Evolutionary conservation across 306 rosid species (phyloP).

Genomic region (Castanospermum australe): DNA sequence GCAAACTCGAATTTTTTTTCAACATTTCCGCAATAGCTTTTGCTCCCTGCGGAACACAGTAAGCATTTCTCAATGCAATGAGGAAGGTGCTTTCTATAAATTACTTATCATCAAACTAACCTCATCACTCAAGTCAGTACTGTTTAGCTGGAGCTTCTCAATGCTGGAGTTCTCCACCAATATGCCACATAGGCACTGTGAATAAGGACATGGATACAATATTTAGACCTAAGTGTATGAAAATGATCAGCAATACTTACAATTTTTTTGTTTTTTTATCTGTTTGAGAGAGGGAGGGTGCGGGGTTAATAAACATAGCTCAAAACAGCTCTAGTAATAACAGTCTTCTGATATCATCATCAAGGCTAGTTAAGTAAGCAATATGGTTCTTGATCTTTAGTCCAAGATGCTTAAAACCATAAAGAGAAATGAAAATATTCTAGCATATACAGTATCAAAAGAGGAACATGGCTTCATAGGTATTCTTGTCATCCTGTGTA

Average conservation of each 20-base stretch:
- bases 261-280: background rate
- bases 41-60: constrained; percentile 69
- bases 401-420: constrained; percentile 9
- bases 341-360: background rate
- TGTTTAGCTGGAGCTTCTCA: constrained; percentile 86
- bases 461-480: background rate
- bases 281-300: constrained; percentile 6
- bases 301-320: background rate
- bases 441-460: constrained; percentile 14
- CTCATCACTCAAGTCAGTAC: constrained; percentile 95
- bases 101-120: constrained; percentile 48
- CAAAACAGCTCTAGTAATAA: constrained; percentile 12
- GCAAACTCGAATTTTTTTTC: constrained; percentile 81
- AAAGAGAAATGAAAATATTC: constrained; percentile 12
- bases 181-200: constrained; percentile 77
- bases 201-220: constrained; percentile 35
- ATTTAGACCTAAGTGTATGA: constrained; percentile 15
- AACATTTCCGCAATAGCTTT: constrained; percentile 86
- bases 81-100: constrained; percentile 3
- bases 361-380: constrained; percentile 21
- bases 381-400: constrained; percentile 11
- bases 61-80: constrained; percentile 30
- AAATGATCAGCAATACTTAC: constrained; percentile 20
- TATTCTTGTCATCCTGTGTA: background rate
- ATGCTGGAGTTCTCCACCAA: constrained; percentile 71